phyloP scores from a whole-genome alignment of 164 flowering plant species.

The Hamamelis virginiana region DNA sequence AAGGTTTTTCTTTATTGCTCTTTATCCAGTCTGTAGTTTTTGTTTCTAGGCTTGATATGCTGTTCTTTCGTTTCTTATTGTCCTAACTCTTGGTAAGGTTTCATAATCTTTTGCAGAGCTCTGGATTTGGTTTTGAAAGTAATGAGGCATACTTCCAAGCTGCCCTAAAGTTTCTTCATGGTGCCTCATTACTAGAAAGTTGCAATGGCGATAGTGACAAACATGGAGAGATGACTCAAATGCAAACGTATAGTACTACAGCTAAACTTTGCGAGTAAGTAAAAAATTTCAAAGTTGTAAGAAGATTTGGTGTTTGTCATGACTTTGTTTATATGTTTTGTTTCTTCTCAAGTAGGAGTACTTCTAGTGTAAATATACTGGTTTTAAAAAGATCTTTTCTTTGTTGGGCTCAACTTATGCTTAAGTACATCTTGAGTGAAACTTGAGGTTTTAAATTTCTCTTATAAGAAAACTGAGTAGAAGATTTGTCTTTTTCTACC shows the following conservation, averaged over 20 bases:
- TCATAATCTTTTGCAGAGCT: slow-evolving; percentile 24
- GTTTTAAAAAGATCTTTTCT: not conserved
- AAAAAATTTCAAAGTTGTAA: not conserved
- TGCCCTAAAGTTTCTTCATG: slow-evolving; percentile 50
- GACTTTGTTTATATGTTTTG: not conserved
- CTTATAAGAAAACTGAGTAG: not conserved
- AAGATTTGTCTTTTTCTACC: too few species aligned
- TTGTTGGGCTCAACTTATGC: not conserved
- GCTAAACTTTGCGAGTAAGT: slow-evolving; percentile 60
- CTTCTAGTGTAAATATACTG: not conserved
- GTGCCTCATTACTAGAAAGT: slow-evolving; percentile 45
- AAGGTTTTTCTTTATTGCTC: slow-evolving; percentile 34
- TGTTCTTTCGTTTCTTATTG: not conserved
- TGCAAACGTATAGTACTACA: slow-evolving; percentile 36
- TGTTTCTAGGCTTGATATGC: not conserved
- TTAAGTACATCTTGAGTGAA: not conserved
- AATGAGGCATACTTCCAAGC: slow-evolving; percentile 43
- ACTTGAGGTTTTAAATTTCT: not conserved
- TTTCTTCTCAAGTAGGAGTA: not conserved
- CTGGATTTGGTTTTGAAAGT: slow-evolving; percentile 40
- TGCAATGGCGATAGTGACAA: slow-evolving; percentile 21
- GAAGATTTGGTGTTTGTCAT: not conserved
- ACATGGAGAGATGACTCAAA: slow-evolving; percentile 30
- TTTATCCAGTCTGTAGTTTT: not conserved
- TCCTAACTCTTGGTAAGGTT: not conserved